phyloP scores from a whole-genome alignment of 192 early-diverging fungal species.

The Cetraspora pellucida region DNA sequence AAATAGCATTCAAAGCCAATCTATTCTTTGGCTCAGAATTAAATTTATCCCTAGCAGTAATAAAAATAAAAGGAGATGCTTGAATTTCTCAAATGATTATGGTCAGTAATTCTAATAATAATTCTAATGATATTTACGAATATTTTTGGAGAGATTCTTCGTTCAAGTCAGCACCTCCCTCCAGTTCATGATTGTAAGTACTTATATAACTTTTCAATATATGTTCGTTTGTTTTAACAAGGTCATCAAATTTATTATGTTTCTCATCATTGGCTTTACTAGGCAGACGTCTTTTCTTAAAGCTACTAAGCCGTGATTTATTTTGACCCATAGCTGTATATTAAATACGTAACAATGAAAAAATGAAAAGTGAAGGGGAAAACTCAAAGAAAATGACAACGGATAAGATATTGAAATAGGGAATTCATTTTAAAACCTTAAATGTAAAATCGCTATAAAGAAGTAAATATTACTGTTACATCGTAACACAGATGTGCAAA shows the following conservation, averaged over 20 bases:
- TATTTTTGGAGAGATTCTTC: constrained; percentile 33
- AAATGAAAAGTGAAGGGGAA: too few relatives aligned
- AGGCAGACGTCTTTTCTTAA: neutral
- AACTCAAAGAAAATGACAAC: too few relatives aligned
- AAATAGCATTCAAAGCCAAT: constrained; percentile 68
- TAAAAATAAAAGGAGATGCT: neutral
- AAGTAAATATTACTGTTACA: too few relatives aligned
- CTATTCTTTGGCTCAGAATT: constrained; percentile 66
- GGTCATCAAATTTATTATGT: neutral
- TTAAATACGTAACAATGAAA: too few relatives aligned
- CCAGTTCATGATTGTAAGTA: neutral
- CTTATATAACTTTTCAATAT: neutral
- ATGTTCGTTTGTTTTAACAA: neutral
- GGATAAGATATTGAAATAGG: too few relatives aligned
- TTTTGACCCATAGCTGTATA: neutral
- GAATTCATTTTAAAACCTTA: too few relatives aligned
- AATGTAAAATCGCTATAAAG: too few relatives aligned
- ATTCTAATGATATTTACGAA: neutral
- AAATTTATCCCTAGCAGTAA: constrained; percentile 45
- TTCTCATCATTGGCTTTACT: neutral
- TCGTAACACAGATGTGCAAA: too few relatives aligned
- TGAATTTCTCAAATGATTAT: neutral
- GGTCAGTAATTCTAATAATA: too few relatives aligned
- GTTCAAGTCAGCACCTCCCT: constrained; percentile 20
- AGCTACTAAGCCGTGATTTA: neutral